phyloP scores from a whole-genome alignment of 305 asterid species.

The Euphrasia arctica region DNA sequence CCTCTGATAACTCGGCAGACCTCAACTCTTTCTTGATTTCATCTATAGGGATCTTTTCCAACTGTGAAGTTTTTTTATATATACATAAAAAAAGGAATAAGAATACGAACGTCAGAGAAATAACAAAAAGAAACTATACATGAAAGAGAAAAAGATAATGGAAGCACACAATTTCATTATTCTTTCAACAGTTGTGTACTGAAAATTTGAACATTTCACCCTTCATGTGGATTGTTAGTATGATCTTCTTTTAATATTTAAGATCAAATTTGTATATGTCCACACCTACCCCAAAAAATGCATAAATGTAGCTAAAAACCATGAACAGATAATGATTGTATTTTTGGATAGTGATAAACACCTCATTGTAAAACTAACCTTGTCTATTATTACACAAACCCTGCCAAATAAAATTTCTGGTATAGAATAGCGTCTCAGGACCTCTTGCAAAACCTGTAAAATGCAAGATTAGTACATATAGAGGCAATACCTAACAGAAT shows the following conservation, averaged over 20 bases:
- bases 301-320: slow-evolving; percentile 19
- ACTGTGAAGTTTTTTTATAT: slow-evolving; percentile 36
- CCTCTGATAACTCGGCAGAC: slow-evolving; percentile 77
- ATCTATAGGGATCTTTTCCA: slow-evolving; percentile 88
- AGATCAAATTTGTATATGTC: not conserved
- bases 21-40: slow-evolving; percentile 81
- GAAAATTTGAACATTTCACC: not conserved
- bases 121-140: slow-evolving; percentile 1
- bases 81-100: slow-evolving; percentile 2
- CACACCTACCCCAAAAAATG: slow-evolving; percentile 7
- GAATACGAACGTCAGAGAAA: slow-evolving; percentile 18
- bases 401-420: slow-evolving; percentile 75
- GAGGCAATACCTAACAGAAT: not conserved
- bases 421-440: slow-evolving; percentile 62
- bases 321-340: slow-evolving; percentile 1
- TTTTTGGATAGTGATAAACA: slow-evolving; percentile 17
- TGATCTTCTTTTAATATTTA: slow-evolving; percentile 1
- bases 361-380: slow-evolving; percentile 51
- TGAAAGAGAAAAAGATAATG: not conserved
- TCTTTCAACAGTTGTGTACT: not conserved
- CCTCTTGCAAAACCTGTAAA: slow-evolving; percentile 90
- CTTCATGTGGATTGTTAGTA: not conserved
- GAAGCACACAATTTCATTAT: not conserved
- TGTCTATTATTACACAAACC: slow-evolving; percentile 89
- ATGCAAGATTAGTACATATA: slow-evolving; percentile 18